Percentiles rank a stretch among this genome's conserved stretches.
These are phyloP conservation scores for Yamadazyma oceani DNA, from an alignment of 1,139 yeast genomes.

Conservation along the genomic window DNA sequence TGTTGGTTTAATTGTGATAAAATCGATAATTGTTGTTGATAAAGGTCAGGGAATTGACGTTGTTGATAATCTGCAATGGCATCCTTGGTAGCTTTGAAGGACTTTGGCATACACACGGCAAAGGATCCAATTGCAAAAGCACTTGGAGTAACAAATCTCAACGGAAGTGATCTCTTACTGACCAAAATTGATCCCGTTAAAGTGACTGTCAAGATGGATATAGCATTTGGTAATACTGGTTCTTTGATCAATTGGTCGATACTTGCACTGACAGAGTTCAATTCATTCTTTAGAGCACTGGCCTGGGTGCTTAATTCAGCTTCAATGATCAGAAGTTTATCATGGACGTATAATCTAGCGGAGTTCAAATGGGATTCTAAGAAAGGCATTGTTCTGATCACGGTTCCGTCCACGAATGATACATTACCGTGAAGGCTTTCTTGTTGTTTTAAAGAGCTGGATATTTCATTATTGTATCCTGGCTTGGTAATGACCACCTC, in stretches of 20 bases:
- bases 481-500: constrained; percentile 48
- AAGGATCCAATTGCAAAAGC: constrained; percentile 46
- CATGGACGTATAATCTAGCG: constrained; percentile 36
- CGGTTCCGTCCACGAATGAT: constrained; percentile 52
- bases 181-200: constrained; percentile 58
- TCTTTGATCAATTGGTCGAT: constrained; percentile 32
- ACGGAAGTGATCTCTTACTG: constrained; percentile 44
- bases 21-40: constrained; percentile 20
- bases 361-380: constrained; percentile 43
- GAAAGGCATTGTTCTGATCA: constrained; percentile 46
- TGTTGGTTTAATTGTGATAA: constrained; percentile 13
- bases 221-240: constrained; percentile 53
- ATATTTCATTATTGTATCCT: constrained; percentile 41
- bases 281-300: constrained; percentile 47
- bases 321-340: constrained; percentile 33
- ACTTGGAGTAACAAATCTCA: constrained; percentile 52
- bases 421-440: constrained; percentile 43
- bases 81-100: constrained; percentile 24
- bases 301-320: constrained; percentile 48
- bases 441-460: constrained; percentile 33
- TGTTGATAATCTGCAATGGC: constrained; percentile 61
- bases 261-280: constrained; percentile 24
- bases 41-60: constrained; percentile 43
- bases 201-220: constrained; percentile 54
- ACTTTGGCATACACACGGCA: constrained; percentile 38